These are phyloP conservation scores for Russula dissimulans DNA, from an alignment of 768 basidiomycete genomes.

Conservation along the genomic window DNA sequence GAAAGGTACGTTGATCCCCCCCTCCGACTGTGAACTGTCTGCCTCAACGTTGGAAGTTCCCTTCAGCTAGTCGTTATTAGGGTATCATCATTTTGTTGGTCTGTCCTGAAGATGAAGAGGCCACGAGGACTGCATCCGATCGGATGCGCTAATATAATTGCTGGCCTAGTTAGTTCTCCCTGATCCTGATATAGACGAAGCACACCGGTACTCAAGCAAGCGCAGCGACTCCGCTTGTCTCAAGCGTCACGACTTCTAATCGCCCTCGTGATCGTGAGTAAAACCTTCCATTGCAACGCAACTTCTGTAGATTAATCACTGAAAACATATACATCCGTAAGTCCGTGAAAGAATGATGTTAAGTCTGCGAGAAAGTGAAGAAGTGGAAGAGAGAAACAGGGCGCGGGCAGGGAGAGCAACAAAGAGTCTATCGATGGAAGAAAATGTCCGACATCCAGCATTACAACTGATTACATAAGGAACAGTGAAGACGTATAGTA, in stretches of 20 bases:
- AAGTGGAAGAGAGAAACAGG: background rate
- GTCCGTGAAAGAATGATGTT: conserved; percentile 6
- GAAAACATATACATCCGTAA: background rate
- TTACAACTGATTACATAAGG: conserved; percentile 60
- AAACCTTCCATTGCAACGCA: conserved; percentile 1
- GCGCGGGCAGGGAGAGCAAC: conserved; percentile 2
- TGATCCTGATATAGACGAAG: too few relatives aligned
- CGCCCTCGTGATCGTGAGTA: background rate
- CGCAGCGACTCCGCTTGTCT: too few relatives aligned
- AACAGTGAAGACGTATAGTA: conserved; percentile 51
- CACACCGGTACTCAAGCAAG: too few relatives aligned
- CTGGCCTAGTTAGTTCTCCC: too few relatives aligned
- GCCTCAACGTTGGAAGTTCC: background rate
- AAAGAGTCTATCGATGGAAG: conserved; percentile 2
- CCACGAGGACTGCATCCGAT: background rate
- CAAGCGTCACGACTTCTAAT: background rate
- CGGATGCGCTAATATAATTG: background rate
- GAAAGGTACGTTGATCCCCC: too few relatives aligned
- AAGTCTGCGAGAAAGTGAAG: background rate
- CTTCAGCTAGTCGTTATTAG: background rate
- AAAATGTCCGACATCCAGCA: conserved; percentile 14
- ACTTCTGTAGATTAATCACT: conserved; percentile 3
- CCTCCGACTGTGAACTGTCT: background rate
- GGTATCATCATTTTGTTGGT: background rate
- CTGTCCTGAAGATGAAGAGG: background rate